Evolutionary conservation across 345 rosid species (phyloP), one percentile per base, ranked within the genome.

Genomic region (Syzygium aromaticum): DNA sequence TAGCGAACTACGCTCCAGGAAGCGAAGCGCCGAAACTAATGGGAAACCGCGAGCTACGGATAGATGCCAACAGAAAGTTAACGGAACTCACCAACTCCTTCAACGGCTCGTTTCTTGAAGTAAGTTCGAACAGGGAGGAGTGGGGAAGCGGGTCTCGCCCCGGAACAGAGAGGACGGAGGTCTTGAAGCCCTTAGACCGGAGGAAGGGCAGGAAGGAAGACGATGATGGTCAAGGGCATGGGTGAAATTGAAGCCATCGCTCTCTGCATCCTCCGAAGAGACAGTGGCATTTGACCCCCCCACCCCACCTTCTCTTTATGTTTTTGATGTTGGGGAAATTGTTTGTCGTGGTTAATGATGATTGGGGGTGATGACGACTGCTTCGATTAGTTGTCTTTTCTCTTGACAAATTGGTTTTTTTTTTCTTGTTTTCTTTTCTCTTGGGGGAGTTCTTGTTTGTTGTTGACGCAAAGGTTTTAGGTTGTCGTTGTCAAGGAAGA

Each of bases 221-320:
- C 54, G 85, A 83, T 59, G 84, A 85, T 87, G 77, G 90, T 85
- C 90, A 88, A 84, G 40, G 88, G 85, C 54, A 84, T 51, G 38
- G 86, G 86, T 84, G 87, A 87, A 85, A 87, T 51, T 84, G 73
- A 16, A 17, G 86, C 67, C 84, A 21, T 17, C 53, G 78, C 40
- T 67, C 87, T 85, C 86, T 88, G 93, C 87, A 89, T 89, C 93
- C 94, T 88, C 49, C 89, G 53, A 67, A 91, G 92, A 86, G 89
- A 90, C 90, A 84, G 89, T 88, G 73, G 86, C 89, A 89, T 67
- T 54, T 88, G 52, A 73, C 84, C 82, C 27, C 11, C 14, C 80
- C 19, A 1, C 21, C 49, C 80, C 43, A 43, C 46, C 46, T 43
- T 43, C 46, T 43, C 46, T 43, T 43, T 43, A 43, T 43, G 46